These are phyloP conservation scores for Tetrastigma voinierianum DNA, from an alignment of 164 flowering plant genomes.

Conservation along the genomic window DNA sequence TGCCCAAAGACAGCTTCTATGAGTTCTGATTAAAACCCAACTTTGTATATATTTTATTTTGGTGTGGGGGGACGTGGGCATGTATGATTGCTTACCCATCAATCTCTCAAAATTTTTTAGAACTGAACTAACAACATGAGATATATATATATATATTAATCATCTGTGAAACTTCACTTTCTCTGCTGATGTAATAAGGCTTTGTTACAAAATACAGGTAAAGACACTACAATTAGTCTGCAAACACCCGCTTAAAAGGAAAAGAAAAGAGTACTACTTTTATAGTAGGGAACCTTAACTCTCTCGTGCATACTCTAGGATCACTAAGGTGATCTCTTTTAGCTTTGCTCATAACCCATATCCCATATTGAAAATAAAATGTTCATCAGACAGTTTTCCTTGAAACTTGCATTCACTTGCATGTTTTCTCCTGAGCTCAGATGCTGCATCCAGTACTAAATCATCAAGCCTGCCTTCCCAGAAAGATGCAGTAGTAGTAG, in stretches of 20 bases:
- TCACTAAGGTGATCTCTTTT: too few relatives aligned
- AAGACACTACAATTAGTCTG: not conserved
- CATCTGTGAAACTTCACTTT: too few relatives aligned
- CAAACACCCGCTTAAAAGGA: not conserved
- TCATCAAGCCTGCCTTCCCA: conserved; percentile 8
- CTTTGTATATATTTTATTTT: conserved; percentile 9
- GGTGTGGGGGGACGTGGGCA: not conserved
- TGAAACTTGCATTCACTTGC: conserved; percentile 6
- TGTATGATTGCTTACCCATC: not conserved
- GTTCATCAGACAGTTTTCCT: conserved; percentile 7
- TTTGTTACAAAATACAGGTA: not conserved
- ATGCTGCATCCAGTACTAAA: conserved; percentile 6
- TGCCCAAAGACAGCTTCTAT: conserved; percentile 48
- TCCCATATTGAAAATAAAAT: conserved; percentile 30
- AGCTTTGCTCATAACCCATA: conserved; percentile 13
- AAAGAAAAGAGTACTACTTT: not conserved
- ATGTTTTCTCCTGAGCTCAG: conserved; percentile 4
- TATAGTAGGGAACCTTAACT: not conserved
- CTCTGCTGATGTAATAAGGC: not conserved
- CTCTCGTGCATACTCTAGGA: too few relatives aligned
- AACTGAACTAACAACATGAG: not conserved
- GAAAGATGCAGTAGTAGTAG: too few relatives aligned
- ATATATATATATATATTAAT: too few relatives aligned
- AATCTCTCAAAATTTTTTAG: not conserved
- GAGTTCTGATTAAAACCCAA: conserved; percentile 20